A percentile compares a stretch with the other conserved stretches of the same genome.
phyloP scores from a whole-genome alignment of 495 filamentous ascomycete species.

The Trichoderma parareesei region DNA sequence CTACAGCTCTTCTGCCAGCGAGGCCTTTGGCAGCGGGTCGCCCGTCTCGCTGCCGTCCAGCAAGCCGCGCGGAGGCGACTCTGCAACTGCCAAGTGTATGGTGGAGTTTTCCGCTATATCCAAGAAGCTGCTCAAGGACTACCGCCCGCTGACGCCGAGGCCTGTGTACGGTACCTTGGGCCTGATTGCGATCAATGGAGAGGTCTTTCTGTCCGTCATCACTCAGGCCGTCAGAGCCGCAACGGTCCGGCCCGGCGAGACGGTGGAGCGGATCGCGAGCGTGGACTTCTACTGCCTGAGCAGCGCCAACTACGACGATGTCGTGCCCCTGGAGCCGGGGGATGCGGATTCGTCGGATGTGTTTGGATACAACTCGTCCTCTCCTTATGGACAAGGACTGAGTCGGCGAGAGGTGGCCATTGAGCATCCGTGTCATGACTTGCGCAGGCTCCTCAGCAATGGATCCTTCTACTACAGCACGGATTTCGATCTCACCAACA shows the following conservation, averaged over 20 bases:
- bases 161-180: slow-evolving; percentile 86
- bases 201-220: slow-evolving; percentile 91
- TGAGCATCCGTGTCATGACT: slow-evolving; percentile 80
- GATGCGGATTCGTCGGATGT: slow-evolving; percentile 36
- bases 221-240: slow-evolving; percentile 70
- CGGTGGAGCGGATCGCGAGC: slow-evolving; percentile 72
- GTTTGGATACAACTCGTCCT: slow-evolving; percentile 26
- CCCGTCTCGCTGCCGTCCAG: slow-evolving; percentile 37
- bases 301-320: slow-evolving; percentile 71
- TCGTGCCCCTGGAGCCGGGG: slow-evolving; percentile 48
- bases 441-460: slow-evolving; percentile 86
- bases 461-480: slow-evolving; percentile 98
- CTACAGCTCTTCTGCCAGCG: slow-evolving; percentile 52
- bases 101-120: slow-evolving; percentile 71
- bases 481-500: slow-evolving; percentile 91
- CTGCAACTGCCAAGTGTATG: slow-evolving; percentile 53
- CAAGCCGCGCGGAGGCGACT: slow-evolving; percentile 31
- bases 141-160: slow-evolving; percentile 59
- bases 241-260: slow-evolving; percentile 76
- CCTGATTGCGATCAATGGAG: slow-evolving; percentile 72
- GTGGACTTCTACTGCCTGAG: slow-evolving; percentile 94
- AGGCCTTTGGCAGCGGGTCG: slow-evolving; percentile 37
- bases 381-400: slow-evolving; percentile 44
- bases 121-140: slow-evolving; percentile 61
- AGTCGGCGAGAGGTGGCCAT: slow-evolving; percentile 56